These are phyloP conservation scores for Phytopythium cucurbitacearum DNA, from an alignment of 352 stramenopile genomes.

Conservation along the genomic window DNA sequence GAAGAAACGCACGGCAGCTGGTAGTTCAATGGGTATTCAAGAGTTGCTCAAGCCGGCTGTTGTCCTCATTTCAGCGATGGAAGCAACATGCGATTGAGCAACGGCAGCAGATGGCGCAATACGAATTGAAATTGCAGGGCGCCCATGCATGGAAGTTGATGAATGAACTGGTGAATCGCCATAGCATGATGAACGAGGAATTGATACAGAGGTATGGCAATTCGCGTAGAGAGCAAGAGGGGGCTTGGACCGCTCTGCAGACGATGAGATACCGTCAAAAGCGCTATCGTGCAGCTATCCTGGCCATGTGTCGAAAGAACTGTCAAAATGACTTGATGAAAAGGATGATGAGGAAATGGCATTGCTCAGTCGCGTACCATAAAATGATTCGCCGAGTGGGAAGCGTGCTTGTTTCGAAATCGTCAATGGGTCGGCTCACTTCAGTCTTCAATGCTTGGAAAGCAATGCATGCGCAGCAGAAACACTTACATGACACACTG, in stretches of 20 bases:
- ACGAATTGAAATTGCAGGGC: background rate
- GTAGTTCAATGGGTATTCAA: slow-evolving; percentile 13
- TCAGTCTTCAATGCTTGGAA: background rate
- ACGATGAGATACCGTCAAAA: background rate
- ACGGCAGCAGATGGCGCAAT: background rate
- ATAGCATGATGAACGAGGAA: slow-evolving; percentile 3
- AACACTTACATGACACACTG: slow-evolving; percentile 7
- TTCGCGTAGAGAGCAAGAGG: too few species aligned
- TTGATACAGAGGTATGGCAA: background rate
- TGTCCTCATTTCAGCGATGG: background rate
- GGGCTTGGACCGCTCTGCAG: too few species aligned
- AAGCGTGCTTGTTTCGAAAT: background rate
- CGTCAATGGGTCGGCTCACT: background rate
- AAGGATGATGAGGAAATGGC: background rate
- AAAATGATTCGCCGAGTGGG: background rate
- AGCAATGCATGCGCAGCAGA: slow-evolving; percentile 5
- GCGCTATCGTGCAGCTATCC: background rate
- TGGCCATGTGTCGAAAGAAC: background rate
- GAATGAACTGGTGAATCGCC: background rate
- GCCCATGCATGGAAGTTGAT: background rate
- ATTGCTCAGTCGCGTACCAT: too few species aligned
- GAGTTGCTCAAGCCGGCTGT: background rate
- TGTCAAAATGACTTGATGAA: background rate
- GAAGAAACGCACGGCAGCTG: slow-evolving; percentile 20
- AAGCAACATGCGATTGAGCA: background rate